phyloP scores from a whole-genome alignment of 2,329 filamentous ascomycete genomes.

The Curvularia lunata region DNA sequence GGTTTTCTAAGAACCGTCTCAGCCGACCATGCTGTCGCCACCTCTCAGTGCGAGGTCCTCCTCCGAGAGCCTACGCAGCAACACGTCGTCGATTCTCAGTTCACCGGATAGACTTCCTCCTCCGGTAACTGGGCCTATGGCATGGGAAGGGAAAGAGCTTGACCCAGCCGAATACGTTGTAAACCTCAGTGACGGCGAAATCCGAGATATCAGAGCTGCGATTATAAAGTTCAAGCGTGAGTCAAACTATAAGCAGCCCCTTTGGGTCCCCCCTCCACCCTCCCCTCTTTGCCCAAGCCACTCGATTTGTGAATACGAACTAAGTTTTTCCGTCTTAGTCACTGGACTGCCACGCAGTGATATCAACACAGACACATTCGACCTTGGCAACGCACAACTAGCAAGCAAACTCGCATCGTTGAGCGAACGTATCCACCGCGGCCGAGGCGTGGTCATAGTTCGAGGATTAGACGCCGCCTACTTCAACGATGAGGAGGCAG shows the following conservation, averaged over 20 bases:
- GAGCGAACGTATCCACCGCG: slow-evolving; percentile 41
- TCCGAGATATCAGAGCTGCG: slow-evolving; percentile 41
- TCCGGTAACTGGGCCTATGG: slow-evolving; percentile 40
- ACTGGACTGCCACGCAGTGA: slow-evolving; percentile 24
- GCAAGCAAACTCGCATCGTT: slow-evolving; percentile 32
- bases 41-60: slow-evolving; percentile 40
- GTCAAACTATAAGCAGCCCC: slow-evolving; percentile 4
- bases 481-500: slow-evolving; percentile 47
- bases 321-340: slow-evolving; percentile 18
- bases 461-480: slow-evolving; percentile 42
- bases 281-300: too few species aligned
- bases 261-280: too few species aligned
- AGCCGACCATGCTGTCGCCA: slow-evolving; percentile 32
- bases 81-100: slow-evolving; percentile 22
- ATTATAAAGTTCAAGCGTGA: slow-evolving; percentile 44
- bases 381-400: slow-evolving; percentile 30
- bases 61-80: slow-evolving; percentile 41
- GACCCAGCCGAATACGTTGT: slow-evolving; percentile 36
- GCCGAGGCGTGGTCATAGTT: slow-evolving; percentile 39
- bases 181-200: slow-evolving; percentile 32
- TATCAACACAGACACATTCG: slow-evolving; percentile 37
- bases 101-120: slow-evolving; percentile 41
- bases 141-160: slow-evolving; percentile 42
- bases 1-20: background rate
- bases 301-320: background rate